Base-by-base conservation (phyloP, 331 rosid species). In the Rosa hybrid region DNA sequence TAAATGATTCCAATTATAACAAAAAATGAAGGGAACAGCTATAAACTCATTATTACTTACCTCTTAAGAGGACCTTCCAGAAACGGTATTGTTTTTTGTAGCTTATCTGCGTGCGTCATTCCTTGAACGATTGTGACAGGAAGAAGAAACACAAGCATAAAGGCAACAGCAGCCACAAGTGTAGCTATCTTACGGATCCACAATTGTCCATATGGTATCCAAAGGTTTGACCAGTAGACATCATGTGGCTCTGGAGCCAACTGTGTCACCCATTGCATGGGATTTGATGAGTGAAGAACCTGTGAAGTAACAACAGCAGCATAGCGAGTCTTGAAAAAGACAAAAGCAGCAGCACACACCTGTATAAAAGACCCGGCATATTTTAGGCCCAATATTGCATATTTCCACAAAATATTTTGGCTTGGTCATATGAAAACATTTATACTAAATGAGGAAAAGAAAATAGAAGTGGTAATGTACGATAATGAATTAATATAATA, bases 291-390 rank as follows among this genome's bases (percentile, higher is more conserved):
- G 79, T 93, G 99, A 88, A 93, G 97, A 90, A 83, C 84, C 82
- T 72, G 84, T 25, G 97, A 84, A 81, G 90, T 90, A 76, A 88
- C 77, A 78, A 77, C 74, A 53, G 99, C 97, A 82, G 91, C 97
- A 82, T 87, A 89, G 41, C 99, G 94, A 83, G 86, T 93, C 88
- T 89, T 96, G 90, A 96, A 96, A 87, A 93, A 96, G 77, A 96
- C 98, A 59, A 96, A 93, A 70, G 99, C 98, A 72, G 99, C 89
- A 62, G 94, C 93, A 46, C 94, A 89, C 75, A 90, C 98, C 99
- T 93, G 89, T 74, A 78, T 75, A 63, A 51, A 74, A 75, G 63
- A 75, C 77, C 57, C 70, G 49, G 68, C 34, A 73, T 39, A 34
- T 23, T 53, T 76, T 50, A 73, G 57, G 34, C 70, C 9, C 57